Evolutionary conservation across 257 asterid genomes (phyloP), one percentile per base, ranked within the genome.

Genomic region (Hygrophila difformis): DNA sequence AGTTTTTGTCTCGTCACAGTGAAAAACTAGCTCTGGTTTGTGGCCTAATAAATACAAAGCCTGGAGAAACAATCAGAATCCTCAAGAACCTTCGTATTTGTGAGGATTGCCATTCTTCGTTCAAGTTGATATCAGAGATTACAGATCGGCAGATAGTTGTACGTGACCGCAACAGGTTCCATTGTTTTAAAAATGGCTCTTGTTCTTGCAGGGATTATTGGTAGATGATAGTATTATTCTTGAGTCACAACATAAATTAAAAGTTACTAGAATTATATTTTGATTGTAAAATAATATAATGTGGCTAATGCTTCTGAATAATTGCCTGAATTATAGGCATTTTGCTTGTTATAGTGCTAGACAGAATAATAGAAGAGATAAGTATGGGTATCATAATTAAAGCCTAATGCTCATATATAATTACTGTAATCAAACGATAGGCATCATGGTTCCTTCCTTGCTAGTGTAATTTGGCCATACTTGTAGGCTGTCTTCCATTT

Each of bases 141-240:
- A 65, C 38, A 47, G 20, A 53, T 15, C 38, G 85, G 8, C 31
- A 3, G 8, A 26, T 26, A 3, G 31, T 26, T 26, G 31, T 3
- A 26, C 31, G 8, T 3, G 80, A 81, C 57, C 40, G 80, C 40
- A 73, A 65, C 22, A 68, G 84, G 40, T 81, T 78, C 61, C 88
- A 78, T 63, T 63, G 74, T 54, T 78, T 78, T 31, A 81, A 47
- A 51, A 55, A 75, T 52, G 88, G 88, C 9, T 39, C 53, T 49
- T 75, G 88, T 68, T 81, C 93, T 54, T 78, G 88, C 64, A 42
- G 44, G 35, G 85, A 70, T 41, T 81, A 72, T 58, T 78, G 81
- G 86, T 77, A 69, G 67, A 6, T n/a, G 14, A 33, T 8, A 29
- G 11, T 6, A 29, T 6, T 29, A 2, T 29, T 29, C 35, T 29